These are phyloP conservation scores for Globisporangium sylvaticum DNA, from an alignment of 352 stramenopile species.

Conservation along the genomic window DNA sequence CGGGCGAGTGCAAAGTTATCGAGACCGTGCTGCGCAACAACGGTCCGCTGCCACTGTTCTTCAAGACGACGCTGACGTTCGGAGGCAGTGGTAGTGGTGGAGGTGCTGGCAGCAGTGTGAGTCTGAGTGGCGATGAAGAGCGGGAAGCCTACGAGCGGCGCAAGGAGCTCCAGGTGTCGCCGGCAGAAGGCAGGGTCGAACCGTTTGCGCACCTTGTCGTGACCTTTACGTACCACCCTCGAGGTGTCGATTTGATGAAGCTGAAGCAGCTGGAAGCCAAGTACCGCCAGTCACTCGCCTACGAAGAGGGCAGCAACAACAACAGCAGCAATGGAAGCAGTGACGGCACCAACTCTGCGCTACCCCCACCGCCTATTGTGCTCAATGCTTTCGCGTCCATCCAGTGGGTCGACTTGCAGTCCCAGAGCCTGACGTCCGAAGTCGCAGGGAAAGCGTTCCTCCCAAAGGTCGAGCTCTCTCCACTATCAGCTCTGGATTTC, in stretches of 20 bases:
- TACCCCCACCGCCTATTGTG: constrained; percentile 21
- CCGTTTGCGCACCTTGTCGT: constrained; percentile 45
- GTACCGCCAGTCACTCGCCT: constrained; percentile 5
- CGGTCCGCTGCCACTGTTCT: constrained; percentile 57
- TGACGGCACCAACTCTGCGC: neutral
- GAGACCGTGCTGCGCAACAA: constrained; percentile 79
- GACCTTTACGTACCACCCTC: constrained; percentile 50
- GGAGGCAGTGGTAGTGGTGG: constrained; percentile 14
- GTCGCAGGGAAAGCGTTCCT: constrained; percentile 56
- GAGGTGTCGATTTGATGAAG: constrained; percentile 27
- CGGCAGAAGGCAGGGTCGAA: constrained; percentile 53
- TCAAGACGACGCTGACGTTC: constrained; percentile 58
- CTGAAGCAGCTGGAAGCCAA: constrained; percentile 26
- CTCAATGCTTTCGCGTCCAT: constrained; percentile 75
- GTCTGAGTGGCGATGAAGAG: constrained; percentile 38
- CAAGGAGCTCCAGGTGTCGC: constrained; percentile 63
- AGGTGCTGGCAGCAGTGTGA: neutral
- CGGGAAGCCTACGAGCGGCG: constrained; percentile 59
- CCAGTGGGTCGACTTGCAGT: constrained; percentile 55
- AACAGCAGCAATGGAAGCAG: neutral
- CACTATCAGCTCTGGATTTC: constrained; percentile 62
- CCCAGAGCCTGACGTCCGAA: constrained; percentile 75
- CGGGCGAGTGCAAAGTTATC: constrained; percentile 47
- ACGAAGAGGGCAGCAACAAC: constrained; percentile 18
- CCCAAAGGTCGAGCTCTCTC: constrained; percentile 46